phyloP scores from a whole-genome alignment of 1,284 basidiomycete species.

The Heterobasidion irregulare region DNA sequence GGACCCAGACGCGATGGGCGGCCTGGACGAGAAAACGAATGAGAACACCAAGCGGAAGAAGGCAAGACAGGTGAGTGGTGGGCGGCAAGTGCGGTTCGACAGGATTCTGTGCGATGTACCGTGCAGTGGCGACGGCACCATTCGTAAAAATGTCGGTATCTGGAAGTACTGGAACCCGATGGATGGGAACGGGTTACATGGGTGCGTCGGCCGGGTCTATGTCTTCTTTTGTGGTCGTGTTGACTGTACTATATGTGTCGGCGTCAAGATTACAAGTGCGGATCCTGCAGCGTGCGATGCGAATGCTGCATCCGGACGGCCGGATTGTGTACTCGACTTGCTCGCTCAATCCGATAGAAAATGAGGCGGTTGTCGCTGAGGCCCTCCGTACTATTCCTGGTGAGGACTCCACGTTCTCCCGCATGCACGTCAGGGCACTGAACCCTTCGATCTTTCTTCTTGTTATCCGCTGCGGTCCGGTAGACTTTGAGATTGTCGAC shows the following conservation, averaged over 20 bases:
- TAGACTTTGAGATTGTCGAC: conserved; percentile 80
- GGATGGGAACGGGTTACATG: conserved; percentile 88
- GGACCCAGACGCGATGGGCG: conserved; percentile 9
- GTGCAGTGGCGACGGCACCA: conserved; percentile 94
- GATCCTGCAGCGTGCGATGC: conserved; percentile 89
- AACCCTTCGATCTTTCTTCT: not conserved
- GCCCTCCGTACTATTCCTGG: conserved; percentile 70
- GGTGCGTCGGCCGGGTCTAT: conserved; percentile 35
- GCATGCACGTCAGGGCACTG: not conserved
- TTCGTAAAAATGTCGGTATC: conserved; percentile 92
- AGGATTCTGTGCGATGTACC: conserved; percentile 96
- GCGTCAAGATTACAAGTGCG: conserved; percentile 74
- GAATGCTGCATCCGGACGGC: conserved; percentile 79
- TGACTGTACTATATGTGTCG: not conserved
- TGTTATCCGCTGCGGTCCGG: not conserved
- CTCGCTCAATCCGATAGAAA: conserved; percentile 95
- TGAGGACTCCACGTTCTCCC: conserved; percentile 20
- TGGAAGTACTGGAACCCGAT: conserved; percentile 90
- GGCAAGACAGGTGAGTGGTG: conserved; percentile 14
- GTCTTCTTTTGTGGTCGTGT: no score
- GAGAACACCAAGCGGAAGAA: not conserved
- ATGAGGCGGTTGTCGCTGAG: conserved; percentile 92
- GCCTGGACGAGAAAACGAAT: conserved; percentile 2
- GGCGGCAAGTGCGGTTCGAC: conserved; percentile 68
- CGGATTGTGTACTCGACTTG: conserved; percentile 98